Conservation (phyloP, 2,329 filamentous ascomycete species). For the Cladosporium sp. region DNA sequence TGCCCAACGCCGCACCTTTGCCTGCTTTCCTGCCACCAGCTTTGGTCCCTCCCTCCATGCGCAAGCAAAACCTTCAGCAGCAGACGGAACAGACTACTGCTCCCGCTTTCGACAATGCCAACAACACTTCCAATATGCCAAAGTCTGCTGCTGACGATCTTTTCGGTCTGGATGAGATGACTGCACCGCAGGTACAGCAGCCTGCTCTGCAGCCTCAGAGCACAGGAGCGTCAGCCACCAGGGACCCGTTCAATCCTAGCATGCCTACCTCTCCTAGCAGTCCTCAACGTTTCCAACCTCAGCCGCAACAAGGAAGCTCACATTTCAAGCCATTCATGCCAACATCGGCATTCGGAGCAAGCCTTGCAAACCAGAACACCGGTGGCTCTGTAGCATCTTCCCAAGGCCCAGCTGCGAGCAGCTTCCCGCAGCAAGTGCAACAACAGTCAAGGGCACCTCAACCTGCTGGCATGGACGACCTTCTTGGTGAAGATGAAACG, state of each 20-base stretch:
- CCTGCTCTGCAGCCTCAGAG: constrained; percentile 60
- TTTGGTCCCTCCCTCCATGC: constrained; percentile 81
- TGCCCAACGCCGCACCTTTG: constrained; percentile 62
- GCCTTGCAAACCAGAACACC: constrained; percentile 70
- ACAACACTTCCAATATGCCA: constrained; percentile 46
- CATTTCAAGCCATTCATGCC: constrained; percentile 86
- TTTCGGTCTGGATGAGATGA: constrained; percentile 80
- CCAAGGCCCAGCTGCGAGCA: constrained; percentile 24
- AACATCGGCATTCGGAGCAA: constrained; percentile 86
- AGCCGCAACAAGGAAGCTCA: constrained; percentile 35
- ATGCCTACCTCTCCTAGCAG: constrained; percentile 52
- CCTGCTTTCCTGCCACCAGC: constrained; percentile 75
- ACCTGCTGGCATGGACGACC: constrained; percentile 64
- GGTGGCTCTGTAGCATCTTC: constrained; percentile 51
- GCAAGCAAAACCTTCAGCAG: constrained; percentile 55
- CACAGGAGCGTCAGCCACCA: constrained; percentile 64
- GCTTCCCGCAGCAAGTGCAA: constrained; percentile 28
- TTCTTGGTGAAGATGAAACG: constrained; percentile 79
- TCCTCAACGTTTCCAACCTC: constrained; percentile 31
- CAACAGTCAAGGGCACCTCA: constrained; percentile 30
- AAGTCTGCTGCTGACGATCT: constrained; percentile 90
- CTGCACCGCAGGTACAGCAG: constrained; percentile 44
- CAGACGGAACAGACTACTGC: constrained; percentile 45
- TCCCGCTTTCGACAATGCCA: constrained; percentile 50
- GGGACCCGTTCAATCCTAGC: constrained; percentile 61